phyloP scores from a whole-genome alignment of 1,139 yeast genomes.

The Candida tropicalis region DNA sequence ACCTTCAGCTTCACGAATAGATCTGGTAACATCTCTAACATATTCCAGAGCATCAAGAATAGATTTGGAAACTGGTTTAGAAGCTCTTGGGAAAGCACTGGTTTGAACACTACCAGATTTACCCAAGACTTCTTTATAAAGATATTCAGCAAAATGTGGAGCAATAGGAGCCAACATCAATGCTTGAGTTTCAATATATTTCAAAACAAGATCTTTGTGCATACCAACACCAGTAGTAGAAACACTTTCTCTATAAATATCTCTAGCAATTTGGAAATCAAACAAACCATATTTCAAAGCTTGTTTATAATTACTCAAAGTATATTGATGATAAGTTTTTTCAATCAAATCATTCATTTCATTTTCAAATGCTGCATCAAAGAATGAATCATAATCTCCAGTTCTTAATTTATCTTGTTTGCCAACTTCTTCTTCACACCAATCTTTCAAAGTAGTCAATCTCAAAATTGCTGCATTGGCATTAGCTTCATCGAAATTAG shows the following conservation, averaged over 20 bases:
- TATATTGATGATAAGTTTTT: constrained; percentile 70
- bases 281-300: constrained; percentile 91
- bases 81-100: constrained; percentile 76
- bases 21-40: constrained; percentile 74
- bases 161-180: constrained; percentile 89
- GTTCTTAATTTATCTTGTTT: constrained; percentile 61
- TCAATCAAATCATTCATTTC: constrained; percentile 87
- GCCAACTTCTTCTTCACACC: constrained; percentile 80
- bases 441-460: constrained; percentile 87
- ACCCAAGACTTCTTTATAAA: constrained; percentile 81
- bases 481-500: constrained; percentile 93
- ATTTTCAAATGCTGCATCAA: constrained; percentile 87
- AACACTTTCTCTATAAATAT: constrained; percentile 88
- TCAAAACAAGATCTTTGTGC: constrained; percentile 81
- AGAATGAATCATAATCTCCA: constrained; percentile 68
- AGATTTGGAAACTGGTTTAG: constrained; percentile 63
- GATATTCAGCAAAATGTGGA: constrained; percentile 92
- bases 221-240: constrained; percentile 54
- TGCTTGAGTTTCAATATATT: constrained; percentile 84
- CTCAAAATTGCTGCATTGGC: constrained; percentile 98
- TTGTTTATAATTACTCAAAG: constrained; percentile 76
- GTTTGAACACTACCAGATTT: constrained; percentile 64
- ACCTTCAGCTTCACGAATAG: constrained; percentile 92
- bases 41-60: constrained; percentile 72
- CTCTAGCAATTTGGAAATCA: constrained; percentile 94